Percentiles rank a stretch among this genome's conserved stretches.
Conservation (phyloP, 306 rosid species). For the Chamaecrista fasciculata region DNA sequence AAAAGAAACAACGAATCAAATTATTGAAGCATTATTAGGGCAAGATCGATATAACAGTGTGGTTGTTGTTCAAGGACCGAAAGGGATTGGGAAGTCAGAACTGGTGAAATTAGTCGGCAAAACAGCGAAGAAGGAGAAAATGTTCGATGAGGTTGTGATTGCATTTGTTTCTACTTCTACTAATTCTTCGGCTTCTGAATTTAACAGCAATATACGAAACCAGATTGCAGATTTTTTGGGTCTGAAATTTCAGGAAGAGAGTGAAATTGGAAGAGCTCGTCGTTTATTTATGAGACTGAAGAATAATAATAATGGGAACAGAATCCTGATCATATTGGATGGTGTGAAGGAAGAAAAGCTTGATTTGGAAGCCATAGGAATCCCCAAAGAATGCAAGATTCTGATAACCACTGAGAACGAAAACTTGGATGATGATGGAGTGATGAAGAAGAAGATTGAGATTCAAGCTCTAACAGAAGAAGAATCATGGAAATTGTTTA, state of each 20-base stretch:
- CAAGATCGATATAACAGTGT: background rate
- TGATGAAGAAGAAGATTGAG: background rate
- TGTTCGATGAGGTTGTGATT: constrained; percentile 1
- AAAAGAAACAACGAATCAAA: background rate
- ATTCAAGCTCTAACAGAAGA: background rate
- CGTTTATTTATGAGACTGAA: background rate
- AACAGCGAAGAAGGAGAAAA: background rate
- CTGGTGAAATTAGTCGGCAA: constrained; percentile 6
- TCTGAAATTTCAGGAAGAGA: constrained; percentile 1
- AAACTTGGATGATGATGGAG: background rate
- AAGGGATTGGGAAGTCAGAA: constrained; percentile 10
- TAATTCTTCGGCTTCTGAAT: background rate
- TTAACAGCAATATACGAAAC: background rate
- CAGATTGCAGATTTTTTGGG: constrained; percentile 17
- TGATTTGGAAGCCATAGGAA: constrained; percentile 7
- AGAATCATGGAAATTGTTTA: constrained; percentile 8
- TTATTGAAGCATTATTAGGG: background rate
- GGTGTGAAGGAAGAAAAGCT: background rate
- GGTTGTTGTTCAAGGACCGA: background rate
- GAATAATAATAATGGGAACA: background rate
- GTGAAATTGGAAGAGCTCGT: background rate
- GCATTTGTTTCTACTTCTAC: background rate
- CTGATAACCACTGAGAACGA: background rate
- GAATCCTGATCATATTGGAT: constrained; percentile 14
- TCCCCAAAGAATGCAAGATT: constrained; percentile 19